Evolutionary conservation across 495 filamentous ascomycete genomes (phyloP).

Genomic region (Penicillium salamii): DNA sequence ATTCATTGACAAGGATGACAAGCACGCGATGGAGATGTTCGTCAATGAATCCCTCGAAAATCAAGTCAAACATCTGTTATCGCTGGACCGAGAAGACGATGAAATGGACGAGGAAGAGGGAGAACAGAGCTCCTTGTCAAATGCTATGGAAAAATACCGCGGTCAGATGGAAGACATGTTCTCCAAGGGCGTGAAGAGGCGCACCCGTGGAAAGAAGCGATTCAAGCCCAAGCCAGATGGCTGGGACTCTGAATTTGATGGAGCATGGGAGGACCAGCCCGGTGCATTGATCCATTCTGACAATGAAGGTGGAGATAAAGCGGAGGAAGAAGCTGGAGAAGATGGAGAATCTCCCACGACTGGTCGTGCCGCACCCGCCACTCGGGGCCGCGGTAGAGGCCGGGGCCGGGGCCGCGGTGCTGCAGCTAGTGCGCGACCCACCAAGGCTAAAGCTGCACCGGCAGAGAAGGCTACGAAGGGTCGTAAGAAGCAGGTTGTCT

Average conservation of each 20-base stretch:
- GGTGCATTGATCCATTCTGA: constrained; percentile 62
- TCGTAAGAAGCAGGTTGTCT: constrained; percentile 46
- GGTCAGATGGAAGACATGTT: constrained; percentile 70
- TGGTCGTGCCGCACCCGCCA: constrained; percentile 24
- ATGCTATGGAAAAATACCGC: constrained; percentile 69
- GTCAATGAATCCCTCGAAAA: constrained; percentile 73
- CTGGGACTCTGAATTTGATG: constrained; percentile 87
- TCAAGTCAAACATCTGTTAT: constrained; percentile 72
- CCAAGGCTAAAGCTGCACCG: constrained; percentile 42
- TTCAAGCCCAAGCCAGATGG: constrained; percentile 71
- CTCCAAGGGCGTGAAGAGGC: constrained; percentile 61
- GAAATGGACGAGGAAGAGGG: constrained; percentile 61
- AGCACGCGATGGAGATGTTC: constrained; percentile 86
- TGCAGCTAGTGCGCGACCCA: constrained; percentile 34
- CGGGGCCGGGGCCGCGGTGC: constrained; percentile 47
- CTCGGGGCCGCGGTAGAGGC: constrained; percentile 50
- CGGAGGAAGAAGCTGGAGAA: constrained; percentile 46
- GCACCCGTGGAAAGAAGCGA: constrained; percentile 55
- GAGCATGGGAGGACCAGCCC: constrained; percentile 77
- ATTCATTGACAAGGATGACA: constrained; percentile 95
- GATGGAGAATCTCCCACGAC: constrained; percentile 31
- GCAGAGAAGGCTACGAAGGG: constrained; percentile 23
- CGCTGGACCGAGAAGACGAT: constrained; percentile 62
- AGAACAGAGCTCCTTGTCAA: constrained; percentile 56
- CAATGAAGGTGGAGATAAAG: constrained; percentile 46